A percentile compares a stretch with the other conserved stretches of the same genome.
phyloP scores from a whole-genome alignment of 345 rosid genomes.

The Hypericum perforatum region DNA sequence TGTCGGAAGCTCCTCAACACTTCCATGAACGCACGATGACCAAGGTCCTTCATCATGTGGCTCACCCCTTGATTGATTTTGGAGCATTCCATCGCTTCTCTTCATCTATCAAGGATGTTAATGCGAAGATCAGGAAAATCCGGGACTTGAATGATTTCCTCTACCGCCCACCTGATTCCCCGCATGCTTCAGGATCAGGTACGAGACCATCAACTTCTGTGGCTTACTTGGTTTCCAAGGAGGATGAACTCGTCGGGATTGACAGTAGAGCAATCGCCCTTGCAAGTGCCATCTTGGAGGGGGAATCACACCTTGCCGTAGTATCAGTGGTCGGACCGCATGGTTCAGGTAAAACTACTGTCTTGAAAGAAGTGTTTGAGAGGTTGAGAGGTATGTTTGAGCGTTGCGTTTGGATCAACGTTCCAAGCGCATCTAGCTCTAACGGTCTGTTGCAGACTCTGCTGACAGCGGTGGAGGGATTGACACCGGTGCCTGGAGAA shows the following conservation, averaged over 20 bases:
- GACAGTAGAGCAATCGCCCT: not conserved
- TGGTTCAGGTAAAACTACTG: constrained; percentile 7
- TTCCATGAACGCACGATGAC: not conserved
- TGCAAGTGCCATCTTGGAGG: not conserved
- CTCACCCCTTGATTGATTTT: not conserved
- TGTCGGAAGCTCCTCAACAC: constrained; percentile 1
- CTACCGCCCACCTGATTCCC: too few relatives aligned
- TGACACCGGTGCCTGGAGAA: too few relatives aligned
- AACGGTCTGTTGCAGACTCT: too few relatives aligned
- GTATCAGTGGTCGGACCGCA: constrained; percentile 6
- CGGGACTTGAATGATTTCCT: too few relatives aligned
- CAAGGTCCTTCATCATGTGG: not conserved
- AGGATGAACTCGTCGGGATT: not conserved
- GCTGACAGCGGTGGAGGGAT: too few relatives aligned
- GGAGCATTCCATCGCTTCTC: too few relatives aligned
- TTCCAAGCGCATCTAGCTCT: not conserved
- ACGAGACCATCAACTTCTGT: not conserved
- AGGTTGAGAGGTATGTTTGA: not conserved
- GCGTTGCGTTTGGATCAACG: not conserved
- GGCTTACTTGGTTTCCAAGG: not conserved
- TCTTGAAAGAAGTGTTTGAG: not conserved
- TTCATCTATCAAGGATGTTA: too few relatives aligned
- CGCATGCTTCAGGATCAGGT: too few relatives aligned
- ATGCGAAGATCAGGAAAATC: too few relatives aligned
- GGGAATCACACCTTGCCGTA: not conserved